Percentiles rank a stretch among this genome's conserved stretches.
These are phyloP conservation scores for Collybiopsis luxurians DNA, from an alignment of 768 basidiomycete species.

Conservation along the genomic window DNA sequence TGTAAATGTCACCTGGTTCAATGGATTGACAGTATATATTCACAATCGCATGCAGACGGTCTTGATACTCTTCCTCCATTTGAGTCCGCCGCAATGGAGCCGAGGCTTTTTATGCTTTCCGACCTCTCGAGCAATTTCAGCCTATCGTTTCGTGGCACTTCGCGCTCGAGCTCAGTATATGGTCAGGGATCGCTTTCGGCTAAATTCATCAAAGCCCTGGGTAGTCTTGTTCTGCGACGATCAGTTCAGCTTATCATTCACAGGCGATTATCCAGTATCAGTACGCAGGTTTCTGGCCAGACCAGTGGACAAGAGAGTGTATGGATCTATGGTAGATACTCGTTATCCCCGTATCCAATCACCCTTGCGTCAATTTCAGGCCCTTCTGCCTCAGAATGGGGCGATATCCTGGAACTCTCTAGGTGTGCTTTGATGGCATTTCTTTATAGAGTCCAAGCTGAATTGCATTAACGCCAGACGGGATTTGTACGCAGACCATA, in stretches of 20 bases:
- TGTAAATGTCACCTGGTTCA: no score
- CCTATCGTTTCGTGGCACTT: no score
- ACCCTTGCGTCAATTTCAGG: background rate
- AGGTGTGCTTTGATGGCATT: background rate
- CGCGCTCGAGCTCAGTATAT: no score
- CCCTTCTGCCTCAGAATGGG: background rate
- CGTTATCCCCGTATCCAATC: background rate
- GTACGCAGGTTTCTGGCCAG: background rate
- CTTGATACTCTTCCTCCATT: no score
- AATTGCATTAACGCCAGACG: background rate
- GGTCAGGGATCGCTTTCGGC: background rate
- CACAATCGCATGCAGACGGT: no score
- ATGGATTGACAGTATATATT: no score
- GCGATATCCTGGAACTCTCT: background rate
- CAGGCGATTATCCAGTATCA: background rate
- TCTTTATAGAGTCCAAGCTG: background rate
- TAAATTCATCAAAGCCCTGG: background rate
- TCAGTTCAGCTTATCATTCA: background rate
- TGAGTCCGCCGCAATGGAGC: no score
- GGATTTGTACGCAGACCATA: background rate
- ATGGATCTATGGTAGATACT: background rate
- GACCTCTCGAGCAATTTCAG: no score
- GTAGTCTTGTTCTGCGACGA: background rate
- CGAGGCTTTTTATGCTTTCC: no score
- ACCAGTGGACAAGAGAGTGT: background rate